These are phyloP conservation scores for Diaporthe aspalathi DNA, from an alignment of 2,329 filamentous ascomycete genomes.

Conservation along the genomic window DNA sequence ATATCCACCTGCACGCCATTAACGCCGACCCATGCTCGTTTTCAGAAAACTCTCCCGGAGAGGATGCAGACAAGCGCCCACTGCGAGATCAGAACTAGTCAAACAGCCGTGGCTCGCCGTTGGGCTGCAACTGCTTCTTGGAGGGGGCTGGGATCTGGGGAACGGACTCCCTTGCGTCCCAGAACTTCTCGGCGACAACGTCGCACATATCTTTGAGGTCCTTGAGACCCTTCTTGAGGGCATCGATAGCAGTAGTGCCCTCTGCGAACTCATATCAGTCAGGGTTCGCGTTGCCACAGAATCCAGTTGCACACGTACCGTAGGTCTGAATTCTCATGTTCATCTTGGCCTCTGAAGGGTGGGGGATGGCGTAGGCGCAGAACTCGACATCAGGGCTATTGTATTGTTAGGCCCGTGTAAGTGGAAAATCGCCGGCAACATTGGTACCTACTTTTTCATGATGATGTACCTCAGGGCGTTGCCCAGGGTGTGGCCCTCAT, in stretches of 20 bases:
- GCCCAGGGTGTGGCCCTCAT: slow-evolving; percentile 94
- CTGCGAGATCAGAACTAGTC: slow-evolving; percentile 17
- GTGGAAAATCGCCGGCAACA: neutral
- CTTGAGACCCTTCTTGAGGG: slow-evolving; percentile 87
- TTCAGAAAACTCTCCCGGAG: neutral
- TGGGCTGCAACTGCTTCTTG: slow-evolving; percentile 37
- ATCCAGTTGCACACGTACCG: slow-evolving; percentile 66
- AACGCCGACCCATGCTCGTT: slow-evolving; percentile 39
- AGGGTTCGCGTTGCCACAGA: neutral
- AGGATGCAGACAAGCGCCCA: neutral
- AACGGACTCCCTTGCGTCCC: slow-evolving; percentile 73
- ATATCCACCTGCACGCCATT: slow-evolving; percentile 38
- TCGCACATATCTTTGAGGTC: slow-evolving; percentile 94
- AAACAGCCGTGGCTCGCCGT: slow-evolving; percentile 37
- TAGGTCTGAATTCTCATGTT: slow-evolving; percentile 98
- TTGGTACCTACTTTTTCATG: slow-evolving; percentile 90
- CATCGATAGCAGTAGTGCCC: slow-evolving; percentile 82
- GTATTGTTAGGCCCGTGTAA: slow-evolving; percentile 37
- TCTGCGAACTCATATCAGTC: slow-evolving; percentile 61
- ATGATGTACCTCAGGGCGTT: slow-evolving; percentile 95
- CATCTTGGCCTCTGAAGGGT: slow-evolving; percentile 96
- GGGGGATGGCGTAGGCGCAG: slow-evolving; percentile 97
- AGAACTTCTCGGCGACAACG: slow-evolving; percentile 92
- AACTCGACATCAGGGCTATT: slow-evolving; percentile 93
- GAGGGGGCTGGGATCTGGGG: slow-evolving; percentile 38